Evolutionary conservation across 345 rosid species (phyloP).

Genomic region (Rhodomyrtus tomentosa): DNA sequence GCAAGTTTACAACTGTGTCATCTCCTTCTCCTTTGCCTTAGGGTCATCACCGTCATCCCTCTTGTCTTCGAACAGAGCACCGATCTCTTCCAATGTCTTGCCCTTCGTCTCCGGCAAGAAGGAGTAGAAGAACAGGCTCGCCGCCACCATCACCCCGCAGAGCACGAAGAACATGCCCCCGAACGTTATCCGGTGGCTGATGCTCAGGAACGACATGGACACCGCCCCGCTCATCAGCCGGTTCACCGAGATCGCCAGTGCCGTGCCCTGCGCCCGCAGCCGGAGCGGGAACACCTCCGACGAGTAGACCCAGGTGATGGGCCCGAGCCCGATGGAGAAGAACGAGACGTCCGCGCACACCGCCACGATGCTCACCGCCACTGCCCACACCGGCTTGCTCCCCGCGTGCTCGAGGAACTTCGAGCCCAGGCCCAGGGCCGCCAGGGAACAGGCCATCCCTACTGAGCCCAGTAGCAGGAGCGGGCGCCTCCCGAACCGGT

Average conservation of each 20-base stretch:
- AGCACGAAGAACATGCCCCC: constrained; percentile 10
- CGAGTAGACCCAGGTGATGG: constrained; percentile 14
- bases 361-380: constrained; percentile 1
- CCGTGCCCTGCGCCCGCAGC: constrained; percentile 2
- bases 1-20: background rate
- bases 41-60: background rate
- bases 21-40: background rate
- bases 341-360: constrained; percentile 5
- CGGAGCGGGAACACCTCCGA: constrained; percentile 7
- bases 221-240: constrained; percentile 7
- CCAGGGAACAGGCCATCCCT: constrained; percentile 2
- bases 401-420: constrained; percentile 2
- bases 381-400: constrained; percentile 5
- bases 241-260: constrained; percentile 7
- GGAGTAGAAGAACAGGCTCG: constrained; percentile 19
- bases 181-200: background rate
- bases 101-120: constrained; percentile 30
- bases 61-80: constrained; percentile 7
- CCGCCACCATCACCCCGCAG: constrained; percentile 7
- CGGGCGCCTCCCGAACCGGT: constrained; percentile 36
- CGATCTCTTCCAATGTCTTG: constrained; percentile 29
- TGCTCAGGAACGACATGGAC: constrained; percentile 6
- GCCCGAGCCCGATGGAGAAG: constrained; percentile 8
- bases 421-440: constrained; percentile 3
- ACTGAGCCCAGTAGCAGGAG: constrained; percentile 1